phyloP scores from a whole-genome alignment of 257 asterid genomes.

The Haberlea rhodopensis region DNA sequence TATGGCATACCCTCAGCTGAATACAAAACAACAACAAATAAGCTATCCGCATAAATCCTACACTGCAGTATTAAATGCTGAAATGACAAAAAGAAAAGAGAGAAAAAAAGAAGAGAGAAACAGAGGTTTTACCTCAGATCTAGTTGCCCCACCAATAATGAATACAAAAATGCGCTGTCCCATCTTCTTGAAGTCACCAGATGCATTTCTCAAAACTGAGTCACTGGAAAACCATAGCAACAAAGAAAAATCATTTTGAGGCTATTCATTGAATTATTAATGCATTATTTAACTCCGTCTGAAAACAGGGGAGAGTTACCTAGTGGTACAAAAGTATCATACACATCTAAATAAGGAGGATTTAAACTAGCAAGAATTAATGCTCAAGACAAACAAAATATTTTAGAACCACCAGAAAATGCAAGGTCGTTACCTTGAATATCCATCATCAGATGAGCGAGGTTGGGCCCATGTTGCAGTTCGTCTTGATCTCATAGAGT shows the following conservation, averaged over 20 bases:
- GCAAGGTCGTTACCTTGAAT: conserved; percentile 54
- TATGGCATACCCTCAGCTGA: conserved; percentile 94
- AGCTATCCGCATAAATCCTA: conserved; percentile 20
- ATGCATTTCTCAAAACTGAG: conserved; percentile 51
- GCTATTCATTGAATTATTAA: neutral
- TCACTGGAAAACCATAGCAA: conserved; percentile 49
- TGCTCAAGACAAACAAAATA: neutral
- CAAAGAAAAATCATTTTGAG: conserved; percentile 12
- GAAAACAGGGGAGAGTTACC: neutral
- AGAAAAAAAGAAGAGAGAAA: conserved; percentile 5
- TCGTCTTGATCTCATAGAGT: conserved; percentile 85
- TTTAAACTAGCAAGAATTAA: neutral
- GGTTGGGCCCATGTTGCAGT: conserved; percentile 93
- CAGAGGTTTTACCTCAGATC: conserved; percentile 73
- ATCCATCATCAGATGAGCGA: conserved; percentile 83
- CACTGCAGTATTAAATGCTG: neutral
- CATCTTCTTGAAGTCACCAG: conserved; percentile 71
- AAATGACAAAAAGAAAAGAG: neutral
- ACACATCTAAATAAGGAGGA: neutral
- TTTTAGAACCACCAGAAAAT: neutral
- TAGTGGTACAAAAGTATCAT: neutral
- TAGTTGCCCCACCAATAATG: conserved; percentile 92
- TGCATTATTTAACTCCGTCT: neutral
- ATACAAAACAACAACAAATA: conserved; percentile 24
- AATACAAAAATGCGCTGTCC: conserved; percentile 87